These are phyloP conservation scores for Pichia membranifaciens DNA, from an alignment of 805 yeast genomes.

Conservation along the genomic window DNA sequence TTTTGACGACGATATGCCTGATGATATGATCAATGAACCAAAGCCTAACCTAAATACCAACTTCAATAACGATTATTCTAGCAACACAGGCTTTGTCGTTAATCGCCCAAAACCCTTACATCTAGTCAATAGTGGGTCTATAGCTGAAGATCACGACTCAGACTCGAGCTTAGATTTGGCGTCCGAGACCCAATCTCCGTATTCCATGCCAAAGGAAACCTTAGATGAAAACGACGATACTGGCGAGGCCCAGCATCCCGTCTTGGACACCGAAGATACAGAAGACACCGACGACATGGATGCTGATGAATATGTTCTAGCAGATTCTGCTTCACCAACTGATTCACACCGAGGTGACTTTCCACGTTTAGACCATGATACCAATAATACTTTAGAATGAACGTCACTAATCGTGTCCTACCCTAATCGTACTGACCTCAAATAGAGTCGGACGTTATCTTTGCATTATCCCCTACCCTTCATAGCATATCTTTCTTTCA, in stretches of 20 bases:
- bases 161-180: not conserved
- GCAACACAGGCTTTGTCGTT: constrained; percentile 26
- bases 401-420: no score
- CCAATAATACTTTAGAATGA: not conserved
- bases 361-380: not conserved
- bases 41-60: constrained; percentile 13
- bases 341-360: not conserved
- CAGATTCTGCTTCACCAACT: constrained; percentile 1
- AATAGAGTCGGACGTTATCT: no score
- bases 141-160: not conserved
- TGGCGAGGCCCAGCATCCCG: not conserved
- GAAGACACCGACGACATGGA: constrained; percentile 2
- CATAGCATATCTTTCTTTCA: not conserved
- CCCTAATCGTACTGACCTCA: no score
- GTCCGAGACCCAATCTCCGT: not conserved
- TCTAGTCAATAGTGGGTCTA: constrained; percentile 10
- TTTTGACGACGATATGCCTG: constrained; percentile 21
- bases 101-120: constrained; percentile 27
- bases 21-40: constrained; percentile 13
- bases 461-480: no score
- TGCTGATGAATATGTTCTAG: constrained; percentile 3
- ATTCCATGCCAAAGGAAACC: not conserved
- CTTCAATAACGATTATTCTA: constrained; percentile 7
- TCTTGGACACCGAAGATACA: not conserved
- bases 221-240: not conserved